These are phyloP conservation scores for Plasmodium chabaudi DNA, from an alignment of 169 alveolate genomes.

Conservation along the genomic window DNA sequence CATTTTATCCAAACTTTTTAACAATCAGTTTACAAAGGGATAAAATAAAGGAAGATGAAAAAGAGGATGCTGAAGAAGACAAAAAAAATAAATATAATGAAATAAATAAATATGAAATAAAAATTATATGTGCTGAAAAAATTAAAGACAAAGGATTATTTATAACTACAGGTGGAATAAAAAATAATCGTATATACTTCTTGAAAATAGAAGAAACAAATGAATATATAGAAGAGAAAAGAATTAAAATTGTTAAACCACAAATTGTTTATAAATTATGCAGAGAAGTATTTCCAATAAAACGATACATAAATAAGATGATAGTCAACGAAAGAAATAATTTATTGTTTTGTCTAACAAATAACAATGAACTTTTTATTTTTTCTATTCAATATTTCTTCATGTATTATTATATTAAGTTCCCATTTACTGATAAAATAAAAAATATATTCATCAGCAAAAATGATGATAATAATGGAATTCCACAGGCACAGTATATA, in stretches of 20 bases:
- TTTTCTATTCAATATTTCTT: slow-evolving; percentile 44
- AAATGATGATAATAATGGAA: not conserved
- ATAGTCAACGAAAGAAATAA: slow-evolving; percentile 28
- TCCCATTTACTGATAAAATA: slow-evolving; percentile 45
- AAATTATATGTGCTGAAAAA: slow-evolving; percentile 24
- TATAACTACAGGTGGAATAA: slow-evolving; percentile 22
- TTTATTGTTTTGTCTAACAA: slow-evolving; percentile 47
- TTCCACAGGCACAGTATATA: slow-evolving; percentile 10
- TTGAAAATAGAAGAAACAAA: slow-evolving; percentile 17
- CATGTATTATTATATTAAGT: slow-evolving; percentile 32
- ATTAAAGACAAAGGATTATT: slow-evolving; percentile 34
- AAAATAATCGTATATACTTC: slow-evolving; percentile 41
- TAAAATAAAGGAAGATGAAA: slow-evolving; percentile 21
- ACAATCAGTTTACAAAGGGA: slow-evolving; percentile 30
- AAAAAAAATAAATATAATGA: slow-evolving; percentile 2
- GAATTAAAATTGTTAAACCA: slow-evolving; percentile 7
- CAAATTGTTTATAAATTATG: slow-evolving; percentile 25
- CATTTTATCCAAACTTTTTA: slow-evolving; percentile 5
- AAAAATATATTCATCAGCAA: slow-evolving; percentile 22
- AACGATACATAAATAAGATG: slow-evolving; percentile 25
- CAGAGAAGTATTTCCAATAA: slow-evolving; percentile 3
- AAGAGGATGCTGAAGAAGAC: slow-evolving; percentile 31
- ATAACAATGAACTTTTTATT: slow-evolving; percentile 36
- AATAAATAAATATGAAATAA: slow-evolving; percentile 10
- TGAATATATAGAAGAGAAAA: not conserved